Evolutionary conservation across 176 grass and related monocot species (phyloP), one percentile per base, ranked within the genome.

Genomic region (Triticum turgidum): DNA sequence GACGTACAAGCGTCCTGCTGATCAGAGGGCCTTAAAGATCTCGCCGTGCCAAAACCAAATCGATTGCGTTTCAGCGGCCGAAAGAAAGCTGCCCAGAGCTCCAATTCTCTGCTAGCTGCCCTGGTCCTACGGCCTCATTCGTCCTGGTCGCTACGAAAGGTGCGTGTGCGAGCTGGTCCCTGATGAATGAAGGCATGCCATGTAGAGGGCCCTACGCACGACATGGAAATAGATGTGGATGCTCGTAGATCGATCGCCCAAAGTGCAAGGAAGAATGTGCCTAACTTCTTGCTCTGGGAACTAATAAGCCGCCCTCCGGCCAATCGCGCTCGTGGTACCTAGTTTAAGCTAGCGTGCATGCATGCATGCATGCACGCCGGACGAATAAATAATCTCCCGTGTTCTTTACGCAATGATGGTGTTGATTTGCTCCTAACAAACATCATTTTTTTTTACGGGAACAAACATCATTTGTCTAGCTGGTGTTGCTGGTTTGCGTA

Each of bases 191-290:
- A 81, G 12, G 44, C 86, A 79, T 83, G 80, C 68, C 69, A 42
- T 52, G 37, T n/a, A 64, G 25, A 47, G 87, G 87, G 90, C 34
- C 79, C 59, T 65, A 77, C 74, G 6, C 54, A 54, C 1, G 51
- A 54, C 51, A 54, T 54, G 45, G 20, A 76, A 76, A 65, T 32
- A 73, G 45, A 91, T 76, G 29, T 30, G 4, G 39, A 6, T 21
- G 9, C 25, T 49, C 44, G 61, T 18, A 32, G 5, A 44, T 64
- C 49, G 59, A 65, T 38, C 17, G 52, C 77, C 77, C 56, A 51
- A 78, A 88, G 87, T 63, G 11, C 80, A 72, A 58, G 41, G 49
- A 84, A 29, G 82, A 93, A 82, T 90, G 91, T 90, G 91, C 91
- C 79, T 88, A 82, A 76, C 88, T 82, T 90, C 42, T 88, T 61